Evolutionary conservation across 2,329 filamentous ascomycete genomes (phyloP).

Genomic region (Xylaria sp.): DNA sequence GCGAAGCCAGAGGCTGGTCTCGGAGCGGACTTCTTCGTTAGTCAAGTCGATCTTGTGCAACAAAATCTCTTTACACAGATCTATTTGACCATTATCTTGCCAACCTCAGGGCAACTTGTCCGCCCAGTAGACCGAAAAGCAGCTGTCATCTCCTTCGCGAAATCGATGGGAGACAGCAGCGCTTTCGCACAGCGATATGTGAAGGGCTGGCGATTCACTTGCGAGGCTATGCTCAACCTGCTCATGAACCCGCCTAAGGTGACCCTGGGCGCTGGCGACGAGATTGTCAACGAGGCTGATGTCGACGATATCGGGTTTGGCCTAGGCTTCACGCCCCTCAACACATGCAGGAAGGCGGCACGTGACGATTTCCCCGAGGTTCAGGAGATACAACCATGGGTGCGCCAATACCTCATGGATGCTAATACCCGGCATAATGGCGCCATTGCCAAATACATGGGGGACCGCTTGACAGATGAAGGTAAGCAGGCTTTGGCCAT

Average conservation of each 20-base stretch:
- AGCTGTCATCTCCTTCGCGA: conserved; percentile 92
- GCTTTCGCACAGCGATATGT: conserved; percentile 84
- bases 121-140: conserved; percentile 92
- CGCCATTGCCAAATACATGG: conserved; percentile 75
- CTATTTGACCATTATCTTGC: conserved; percentile 88
- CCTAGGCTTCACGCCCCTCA: conserved; percentile 91
- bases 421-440: conserved; percentile 80
- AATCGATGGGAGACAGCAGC: conserved; percentile 86
- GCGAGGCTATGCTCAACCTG: conserved; percentile 87
- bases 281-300: conserved; percentile 85
- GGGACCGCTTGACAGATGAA: conserved; percentile 73
- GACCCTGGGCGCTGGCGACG: conserved; percentile 72
- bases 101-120: conserved; percentile 87
- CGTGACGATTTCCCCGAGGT: conserved; percentile 90
- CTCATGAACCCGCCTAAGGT: conserved; percentile 86
- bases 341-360: conserved; percentile 81
- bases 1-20: conserved; percentile 82
- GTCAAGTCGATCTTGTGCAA: conserved; percentile 84
- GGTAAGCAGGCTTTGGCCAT: conserved; percentile 64
- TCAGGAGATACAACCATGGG: conserved; percentile 85
- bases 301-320: conserved; percentile 96
- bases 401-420: conserved; percentile 78
- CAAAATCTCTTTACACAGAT: conserved; percentile 82
- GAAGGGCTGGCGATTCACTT: conserved; percentile 92
- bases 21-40: conserved; percentile 92